These are phyloP conservation scores for Xerocomus nothofagi DNA, from an alignment of 1,284 basidiomycete species.

Conservation along the genomic window DNA sequence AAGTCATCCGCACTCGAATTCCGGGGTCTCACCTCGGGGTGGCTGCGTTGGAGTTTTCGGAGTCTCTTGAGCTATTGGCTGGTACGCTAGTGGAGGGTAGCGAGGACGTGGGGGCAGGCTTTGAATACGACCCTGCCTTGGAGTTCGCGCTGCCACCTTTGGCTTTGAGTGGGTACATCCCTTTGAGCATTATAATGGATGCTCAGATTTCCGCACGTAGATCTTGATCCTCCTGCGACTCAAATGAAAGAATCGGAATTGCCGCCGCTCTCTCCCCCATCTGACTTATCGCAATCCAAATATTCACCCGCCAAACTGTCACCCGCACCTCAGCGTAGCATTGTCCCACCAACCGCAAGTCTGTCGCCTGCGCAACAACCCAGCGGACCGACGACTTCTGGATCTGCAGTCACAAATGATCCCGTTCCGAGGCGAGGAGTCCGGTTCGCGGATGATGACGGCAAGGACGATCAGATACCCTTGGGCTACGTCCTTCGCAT, in stretches of 20 bases:
- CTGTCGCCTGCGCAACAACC: conserved; percentile 3
- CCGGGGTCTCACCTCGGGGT: conserved; percentile 57
- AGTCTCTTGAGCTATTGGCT: conserved; percentile 59
- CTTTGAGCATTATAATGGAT: neutral
- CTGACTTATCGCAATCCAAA: conserved; percentile 3
- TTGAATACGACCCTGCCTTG: conserved; percentile 15
- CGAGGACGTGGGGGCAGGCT: conserved; percentile 10
- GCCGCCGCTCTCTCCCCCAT: conserved; percentile 3
- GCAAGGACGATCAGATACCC: conserved; percentile 65
- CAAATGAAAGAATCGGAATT: conserved; percentile 3
- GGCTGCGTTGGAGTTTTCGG: conserved; percentile 70
- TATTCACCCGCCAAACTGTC: neutral
- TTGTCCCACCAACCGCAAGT: neutral
- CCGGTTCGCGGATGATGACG: conserved; percentile 62
- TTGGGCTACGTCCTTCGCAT: conserved; percentile 65
- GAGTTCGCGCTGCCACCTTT: conserved; percentile 22
- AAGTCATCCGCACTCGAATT: conserved; percentile 42
- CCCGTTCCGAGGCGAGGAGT: conserved; percentile 56
- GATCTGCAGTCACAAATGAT: conserved; percentile 15
- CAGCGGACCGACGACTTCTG: conserved; percentile 8
- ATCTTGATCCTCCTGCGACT: conserved; percentile 23
- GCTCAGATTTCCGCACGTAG: conserved; percentile 20
- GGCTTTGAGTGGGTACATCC: conserved; percentile 17
- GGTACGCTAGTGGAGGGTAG: conserved; percentile 33
- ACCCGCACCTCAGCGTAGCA: neutral